phyloP scores from a whole-genome alignment of 176 grass and related monocot genomes.

The Saccharum officinarum region DNA sequence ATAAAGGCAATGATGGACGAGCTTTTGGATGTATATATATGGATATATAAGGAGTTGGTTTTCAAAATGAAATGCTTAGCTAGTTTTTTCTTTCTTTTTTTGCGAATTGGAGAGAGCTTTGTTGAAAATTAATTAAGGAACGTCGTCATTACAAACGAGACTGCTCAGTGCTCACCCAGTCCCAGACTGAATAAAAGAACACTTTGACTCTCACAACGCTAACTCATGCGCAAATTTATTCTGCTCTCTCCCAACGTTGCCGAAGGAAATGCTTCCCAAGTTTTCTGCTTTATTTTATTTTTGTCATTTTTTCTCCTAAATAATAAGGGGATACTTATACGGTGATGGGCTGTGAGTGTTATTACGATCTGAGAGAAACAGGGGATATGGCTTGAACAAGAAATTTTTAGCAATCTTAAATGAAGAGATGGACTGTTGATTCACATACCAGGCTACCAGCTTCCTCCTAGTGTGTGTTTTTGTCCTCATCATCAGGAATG shows the following conservation, averaged over 20 bases:
- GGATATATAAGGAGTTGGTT: neutral
- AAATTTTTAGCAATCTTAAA: neutral
- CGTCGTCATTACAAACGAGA: no score
- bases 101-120: neutral
- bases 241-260: no score
- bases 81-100: neutral
- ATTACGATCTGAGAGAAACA: neutral
- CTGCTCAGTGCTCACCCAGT: no score
- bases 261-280: no score
- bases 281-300: neutral
- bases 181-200: no score
- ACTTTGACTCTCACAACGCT: no score
- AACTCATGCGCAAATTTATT: no score
- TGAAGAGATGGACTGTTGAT: neutral
- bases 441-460: neutral
- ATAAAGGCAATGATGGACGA: constrained; percentile 12
- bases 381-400: neutral
- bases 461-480: neutral
- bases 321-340: no score
- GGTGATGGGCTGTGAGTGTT: neutral
- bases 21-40: neutral
- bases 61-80: neutral
- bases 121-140: no score
- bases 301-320: neutral
- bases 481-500: neutral